Evolutionary conservation across 2,329 filamentous ascomycete species (phyloP), one percentile per base, ranked within the genome.

Genomic region (Orbilia oligospora): DNA sequence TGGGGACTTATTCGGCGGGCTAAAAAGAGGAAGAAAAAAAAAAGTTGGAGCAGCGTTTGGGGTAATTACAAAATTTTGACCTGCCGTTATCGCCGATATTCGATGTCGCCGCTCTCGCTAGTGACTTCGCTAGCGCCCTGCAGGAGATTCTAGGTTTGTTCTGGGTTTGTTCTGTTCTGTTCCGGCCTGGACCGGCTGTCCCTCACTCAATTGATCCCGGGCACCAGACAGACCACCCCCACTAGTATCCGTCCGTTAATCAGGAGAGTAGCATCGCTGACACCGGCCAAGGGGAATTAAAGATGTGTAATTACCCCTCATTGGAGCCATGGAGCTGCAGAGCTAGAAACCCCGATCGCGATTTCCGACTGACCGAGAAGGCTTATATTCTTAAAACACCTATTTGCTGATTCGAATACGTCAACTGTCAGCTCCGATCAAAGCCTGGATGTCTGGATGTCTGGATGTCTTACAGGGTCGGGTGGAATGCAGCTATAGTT

Each of bases 71-170:
- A 73, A 73, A 61, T 61, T 67, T 69, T 69, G 53, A 72, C 68
- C 75, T 68, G 68, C 75, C 75, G 75, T 72, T 78, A 78, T 78
- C 75, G 75, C 75, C 75, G 75, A 78, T 65, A 8, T 44, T 53
- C 64, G 61, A 65, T 51, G 44, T 63, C 46, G 75, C 73, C 75
- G 75, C 75, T 67, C 41, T 67, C 70, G 70, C 70, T 58, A 65
- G 49, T 63, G 12, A 36, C 58, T 73, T 72, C 18, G 44, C 64
- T 72, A 30, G 63, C 20, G 14, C 14, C 51, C 22, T 53, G 55
- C 55, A 53, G 56, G 38, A 18, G 67, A 1, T 22, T 10, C 46
- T 16, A 18, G 46, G 36, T 9, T 38, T 38, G n/a, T n/a, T n/a
- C n/a, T n/a, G n/a, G n/a, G n/a, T n/a, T 5, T 49, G 46, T 3